phyloP scores from a whole-genome alignment of 192 early-diverging fungal species.

The Coemansia sp. region DNA sequence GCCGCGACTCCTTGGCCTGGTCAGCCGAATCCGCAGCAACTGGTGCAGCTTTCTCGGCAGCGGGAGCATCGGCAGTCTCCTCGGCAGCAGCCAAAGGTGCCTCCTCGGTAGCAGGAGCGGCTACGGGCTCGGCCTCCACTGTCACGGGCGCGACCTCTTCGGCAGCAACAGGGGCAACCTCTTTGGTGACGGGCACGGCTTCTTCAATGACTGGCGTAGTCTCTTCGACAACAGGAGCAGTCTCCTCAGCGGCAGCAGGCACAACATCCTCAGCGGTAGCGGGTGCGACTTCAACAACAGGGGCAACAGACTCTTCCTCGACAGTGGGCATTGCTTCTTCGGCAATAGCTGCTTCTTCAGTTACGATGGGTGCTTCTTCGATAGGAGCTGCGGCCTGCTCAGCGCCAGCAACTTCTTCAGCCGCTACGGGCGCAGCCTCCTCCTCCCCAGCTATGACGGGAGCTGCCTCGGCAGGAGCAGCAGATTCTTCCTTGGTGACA shows the following conservation, averaged over 20 bases:
- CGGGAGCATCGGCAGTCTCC: background rate
- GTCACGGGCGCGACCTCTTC: constrained; percentile 1
- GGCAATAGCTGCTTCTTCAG: too few relatives aligned
- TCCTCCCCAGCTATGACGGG: background rate
- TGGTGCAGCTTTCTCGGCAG: background rate
- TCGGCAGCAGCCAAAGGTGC: background rate
- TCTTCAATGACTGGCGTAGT: too few relatives aligned
- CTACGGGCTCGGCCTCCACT: background rate
- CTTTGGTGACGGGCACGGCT: background rate
- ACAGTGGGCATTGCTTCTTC: too few relatives aligned
- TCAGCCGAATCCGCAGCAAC: background rate
- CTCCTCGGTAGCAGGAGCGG: background rate
- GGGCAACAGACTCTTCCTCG: constrained; percentile 3
- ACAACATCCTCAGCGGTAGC: background rate
- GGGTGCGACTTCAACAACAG: background rate
- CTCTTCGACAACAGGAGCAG: background rate
- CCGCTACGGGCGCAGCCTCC: too few relatives aligned
- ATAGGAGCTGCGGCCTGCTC: too few relatives aligned
- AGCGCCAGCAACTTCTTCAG: too few relatives aligned
- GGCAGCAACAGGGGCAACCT: background rate
- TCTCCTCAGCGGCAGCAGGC: background rate
- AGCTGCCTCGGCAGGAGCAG: constrained; percentile 1
- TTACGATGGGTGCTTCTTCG: too few relatives aligned
- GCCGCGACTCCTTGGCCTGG: background rate
- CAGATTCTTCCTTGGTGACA: constrained; percentile 1